Evolutionary conservation across 1,139 yeast species (phyloP), one percentile per base, ranked within the genome.

Genomic region (Pichia sp.): DNA sequence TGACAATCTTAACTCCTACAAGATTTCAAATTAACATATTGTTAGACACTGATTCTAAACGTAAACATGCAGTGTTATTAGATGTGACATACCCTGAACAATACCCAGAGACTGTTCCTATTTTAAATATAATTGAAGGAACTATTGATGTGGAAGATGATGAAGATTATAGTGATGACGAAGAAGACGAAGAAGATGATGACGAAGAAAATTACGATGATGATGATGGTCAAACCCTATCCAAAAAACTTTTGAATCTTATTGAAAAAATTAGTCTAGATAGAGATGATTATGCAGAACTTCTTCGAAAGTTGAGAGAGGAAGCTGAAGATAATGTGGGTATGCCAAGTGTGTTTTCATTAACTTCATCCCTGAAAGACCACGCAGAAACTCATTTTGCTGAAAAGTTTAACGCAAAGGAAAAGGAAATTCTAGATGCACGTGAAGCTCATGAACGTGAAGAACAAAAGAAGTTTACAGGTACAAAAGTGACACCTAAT

Each of bases 321-420:
- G 87, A 80, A 52, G 94, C 95, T 1, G 80, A 79, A 43, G 74
- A 79, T 42, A 88, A 84, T 57, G 54, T 81, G 40, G 97, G 98
- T 1, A 81, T 89, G 72, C 95, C 96, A 14, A 80, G 89, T 52
- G 72, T 89, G 6, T 91, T 88, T 63, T 78, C 95, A 0, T 61
- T 91, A 38, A 76, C 84, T 0, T 78, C 93, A 2, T 68, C 77
- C 14, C 68, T 88, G 41, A 89, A 89, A 57, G 97, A 89, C 40
- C 74, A 74, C 45, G 89, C 85, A 4, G 97, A 91, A 55, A 63
- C 62, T 22, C 56, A 76, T 49, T 84, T 85, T 54, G 73, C 69
- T 21, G 62, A 66, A 10, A 80, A 81, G 51, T 65, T 85, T 33
- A 66, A 68, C n/a, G 55, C 53, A 11, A 71, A 70, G 35, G 89